These are phyloP conservation scores for Recurvomyces mirabilis DNA, from an alignment of 495 filamentous ascomycete species.

Conservation along the genomic window DNA sequence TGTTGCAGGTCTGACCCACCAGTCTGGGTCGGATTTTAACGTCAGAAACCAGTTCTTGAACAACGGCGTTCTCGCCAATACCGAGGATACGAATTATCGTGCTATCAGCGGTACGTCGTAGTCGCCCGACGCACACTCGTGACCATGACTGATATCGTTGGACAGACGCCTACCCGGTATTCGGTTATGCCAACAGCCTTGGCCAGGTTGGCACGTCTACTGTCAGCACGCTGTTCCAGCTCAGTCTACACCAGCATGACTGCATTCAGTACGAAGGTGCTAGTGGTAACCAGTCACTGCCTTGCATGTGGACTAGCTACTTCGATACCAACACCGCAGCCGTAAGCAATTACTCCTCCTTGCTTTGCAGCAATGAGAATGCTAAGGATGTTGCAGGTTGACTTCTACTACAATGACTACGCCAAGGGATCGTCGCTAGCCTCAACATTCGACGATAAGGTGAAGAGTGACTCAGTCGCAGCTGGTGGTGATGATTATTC, in stretches of 20 bases:
- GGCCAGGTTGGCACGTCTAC: slow-evolving; percentile 33
- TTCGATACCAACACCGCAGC: slow-evolving; percentile 19
- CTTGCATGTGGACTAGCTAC: slow-evolving; percentile 36
- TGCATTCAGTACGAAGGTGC: slow-evolving; percentile 45
- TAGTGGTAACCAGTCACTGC: slow-evolving; percentile 29
- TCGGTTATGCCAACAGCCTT: slow-evolving; percentile 43
- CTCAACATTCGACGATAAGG: slow-evolving; percentile 35
- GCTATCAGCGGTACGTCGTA: slow-evolving; percentile 33
- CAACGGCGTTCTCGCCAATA: slow-evolving; percentile 38
- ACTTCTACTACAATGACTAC: slow-evolving; percentile 51
- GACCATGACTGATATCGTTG: not conserved
- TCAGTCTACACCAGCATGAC: slow-evolving; percentile 43
- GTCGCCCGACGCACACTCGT: too few species aligned
- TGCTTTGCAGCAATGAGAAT: slow-evolving; percentile 9
- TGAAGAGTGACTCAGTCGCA: slow-evolving; percentile 39
- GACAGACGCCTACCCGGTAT: slow-evolving; percentile 40
- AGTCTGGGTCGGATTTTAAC: slow-evolving; percentile 39
- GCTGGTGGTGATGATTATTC: slow-evolving; percentile 35
- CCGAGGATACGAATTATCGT: slow-evolving; percentile 40
- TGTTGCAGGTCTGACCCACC: slow-evolving; percentile 26
- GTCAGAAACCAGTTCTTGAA: slow-evolving; percentile 40
- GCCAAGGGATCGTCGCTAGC: slow-evolving; percentile 28
- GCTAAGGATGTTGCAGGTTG: slow-evolving; percentile 37
- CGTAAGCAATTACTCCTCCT: not conserved
- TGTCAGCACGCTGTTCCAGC: slow-evolving; percentile 38